Conservation (phyloP, 2,329 filamentous ascomycete species). For the Nemania sp. region DNA sequence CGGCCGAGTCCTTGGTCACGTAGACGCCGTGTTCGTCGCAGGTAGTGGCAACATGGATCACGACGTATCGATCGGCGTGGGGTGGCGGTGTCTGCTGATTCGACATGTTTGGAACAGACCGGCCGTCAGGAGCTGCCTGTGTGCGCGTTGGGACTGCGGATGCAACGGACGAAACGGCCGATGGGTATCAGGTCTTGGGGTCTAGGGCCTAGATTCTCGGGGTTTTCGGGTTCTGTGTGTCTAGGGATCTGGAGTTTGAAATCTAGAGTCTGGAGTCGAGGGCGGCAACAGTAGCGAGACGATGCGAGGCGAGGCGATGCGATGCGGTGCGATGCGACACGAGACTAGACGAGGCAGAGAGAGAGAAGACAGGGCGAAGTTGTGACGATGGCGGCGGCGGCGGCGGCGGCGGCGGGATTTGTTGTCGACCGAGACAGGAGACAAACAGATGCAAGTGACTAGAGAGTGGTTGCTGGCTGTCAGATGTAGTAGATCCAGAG, state of each 20-base stretch:
- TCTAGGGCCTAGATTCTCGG: too few species aligned
- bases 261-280: too few species aligned
- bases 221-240: too few species aligned
- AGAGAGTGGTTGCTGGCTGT: constrained; percentile 12
- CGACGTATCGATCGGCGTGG: constrained; percentile 92
- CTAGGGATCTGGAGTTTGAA: too few species aligned
- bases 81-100: constrained; percentile 58
- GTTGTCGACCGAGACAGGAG: constrained; percentile 2
- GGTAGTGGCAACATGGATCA: constrained; percentile 97
- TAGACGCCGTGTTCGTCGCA: constrained; percentile 99
- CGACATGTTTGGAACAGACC: constrained; percentile 44
- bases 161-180: too few species aligned
- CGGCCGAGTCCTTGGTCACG: constrained; percentile 97
- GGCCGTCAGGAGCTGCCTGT: constrained; percentile 18
- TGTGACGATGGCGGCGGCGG: not conserved
- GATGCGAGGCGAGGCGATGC: too few species aligned
- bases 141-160: constrained; percentile 21
- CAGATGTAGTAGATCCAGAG: constrained; percentile 7
- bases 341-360: too few species aligned
- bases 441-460: constrained; percentile 9
- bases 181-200: not conserved
- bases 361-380: constrained; percentile 5
- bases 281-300: too few species aligned
- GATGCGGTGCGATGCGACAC: too few species aligned
- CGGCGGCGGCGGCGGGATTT: constrained; percentile 1